Evolutionary conservation across 2,329 filamentous ascomycete species (phyloP).

Genomic region (Grosmannia penicillata): DNA sequence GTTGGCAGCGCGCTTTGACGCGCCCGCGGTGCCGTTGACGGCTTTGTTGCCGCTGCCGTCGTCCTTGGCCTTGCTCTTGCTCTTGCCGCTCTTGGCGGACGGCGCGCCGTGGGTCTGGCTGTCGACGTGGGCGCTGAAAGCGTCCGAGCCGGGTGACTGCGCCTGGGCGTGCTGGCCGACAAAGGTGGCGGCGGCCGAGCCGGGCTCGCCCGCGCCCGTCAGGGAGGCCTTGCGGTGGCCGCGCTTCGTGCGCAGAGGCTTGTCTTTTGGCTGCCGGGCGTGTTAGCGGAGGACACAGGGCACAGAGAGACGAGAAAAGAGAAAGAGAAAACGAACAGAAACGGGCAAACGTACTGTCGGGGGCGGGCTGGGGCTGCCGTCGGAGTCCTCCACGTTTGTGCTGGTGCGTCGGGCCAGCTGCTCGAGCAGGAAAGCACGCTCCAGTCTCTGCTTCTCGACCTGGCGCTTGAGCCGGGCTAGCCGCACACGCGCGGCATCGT

Average conservation of each 20-base stretch:
- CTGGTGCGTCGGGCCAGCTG: conserved; percentile 62
- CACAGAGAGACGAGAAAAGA: conserved; percentile 7
- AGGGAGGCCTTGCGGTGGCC: conserved; percentile 49
- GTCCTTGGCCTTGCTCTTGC: conserved; percentile 20
- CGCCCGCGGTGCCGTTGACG: conserved; percentile 8
- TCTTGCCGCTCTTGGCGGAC: neutral
- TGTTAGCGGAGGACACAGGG: neutral
- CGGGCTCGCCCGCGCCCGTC: conserved; percentile 25
- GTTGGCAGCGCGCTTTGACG: conserved; percentile 27
- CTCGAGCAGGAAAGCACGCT: conserved; percentile 62
- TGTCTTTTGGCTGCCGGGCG: conserved; percentile 52
- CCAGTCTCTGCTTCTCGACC: conserved; percentile 81
- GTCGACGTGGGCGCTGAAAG: conserved; percentile 34
- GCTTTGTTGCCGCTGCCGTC: conserved; percentile 1
- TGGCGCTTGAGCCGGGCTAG: conserved; percentile 69
- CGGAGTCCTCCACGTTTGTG: conserved; percentile 61
- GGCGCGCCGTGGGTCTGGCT: conserved; percentile 14
- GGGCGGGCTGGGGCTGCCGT: conserved; percentile 65
- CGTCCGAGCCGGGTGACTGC: conserved; percentile 35
- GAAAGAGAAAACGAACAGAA: conserved; percentile 3
- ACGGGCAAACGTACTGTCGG: conserved; percentile 47
- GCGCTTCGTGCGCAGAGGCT: conserved; percentile 60
- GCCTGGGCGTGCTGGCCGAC: conserved; percentile 31
- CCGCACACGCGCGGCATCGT: conserved; percentile 67
- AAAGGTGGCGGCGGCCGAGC: conserved; percentile 25